Conservation (phyloP, 2,329 filamentous ascomycete species). For the Fusarium luffae region DNA sequence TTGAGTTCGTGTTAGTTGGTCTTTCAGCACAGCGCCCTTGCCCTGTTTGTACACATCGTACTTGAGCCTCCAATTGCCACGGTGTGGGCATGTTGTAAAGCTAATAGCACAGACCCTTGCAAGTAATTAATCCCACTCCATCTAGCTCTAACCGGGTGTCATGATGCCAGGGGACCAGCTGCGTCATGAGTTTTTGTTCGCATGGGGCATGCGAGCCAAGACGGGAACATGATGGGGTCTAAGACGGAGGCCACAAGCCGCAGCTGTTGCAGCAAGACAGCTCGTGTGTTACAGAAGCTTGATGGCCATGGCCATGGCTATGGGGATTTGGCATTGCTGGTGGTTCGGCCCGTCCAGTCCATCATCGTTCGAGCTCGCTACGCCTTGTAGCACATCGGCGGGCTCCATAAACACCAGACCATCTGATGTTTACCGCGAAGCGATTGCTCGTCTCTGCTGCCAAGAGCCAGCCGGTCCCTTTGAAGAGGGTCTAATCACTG, state of each 20-base stretch:
- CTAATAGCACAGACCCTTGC: constrained; percentile 29
- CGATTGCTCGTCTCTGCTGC: constrained; percentile 7
- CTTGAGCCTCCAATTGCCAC: constrained; percentile 22
- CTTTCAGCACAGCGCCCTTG: neutral
- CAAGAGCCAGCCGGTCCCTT: neutral
- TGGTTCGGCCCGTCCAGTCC: constrained; percentile 41
- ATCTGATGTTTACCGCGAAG: constrained; percentile 25
- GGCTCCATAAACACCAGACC: constrained; percentile 30
- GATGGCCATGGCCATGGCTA: neutral
- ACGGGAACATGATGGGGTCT: constrained; percentile 26
- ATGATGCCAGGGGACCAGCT: constrained; percentile 32
- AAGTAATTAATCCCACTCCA: constrained; percentile 26
- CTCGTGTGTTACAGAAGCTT: constrained; percentile 11
- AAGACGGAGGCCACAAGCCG: constrained; percentile 26
- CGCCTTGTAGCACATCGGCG: constrained; percentile 15
- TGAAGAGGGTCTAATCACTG: constrained; percentile 1
- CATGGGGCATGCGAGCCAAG: constrained; percentile 29
- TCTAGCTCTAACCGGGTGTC: constrained; percentile 22
- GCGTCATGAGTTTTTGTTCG: constrained; percentile 23
- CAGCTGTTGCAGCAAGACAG: constrained; percentile 13
- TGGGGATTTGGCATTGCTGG: constrained; percentile 1
- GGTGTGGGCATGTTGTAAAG: constrained; percentile 2
- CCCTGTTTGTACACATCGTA: constrained; percentile 6
- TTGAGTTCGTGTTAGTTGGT: constrained; percentile 20
- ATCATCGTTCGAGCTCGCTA: constrained; percentile 34